A percentile compares a stretch with the other conserved stretches of the same genome.
These are phyloP conservation scores for Ogataea nitratoaversa DNA, from an alignment of 805 yeast species.

Conservation along the genomic window DNA sequence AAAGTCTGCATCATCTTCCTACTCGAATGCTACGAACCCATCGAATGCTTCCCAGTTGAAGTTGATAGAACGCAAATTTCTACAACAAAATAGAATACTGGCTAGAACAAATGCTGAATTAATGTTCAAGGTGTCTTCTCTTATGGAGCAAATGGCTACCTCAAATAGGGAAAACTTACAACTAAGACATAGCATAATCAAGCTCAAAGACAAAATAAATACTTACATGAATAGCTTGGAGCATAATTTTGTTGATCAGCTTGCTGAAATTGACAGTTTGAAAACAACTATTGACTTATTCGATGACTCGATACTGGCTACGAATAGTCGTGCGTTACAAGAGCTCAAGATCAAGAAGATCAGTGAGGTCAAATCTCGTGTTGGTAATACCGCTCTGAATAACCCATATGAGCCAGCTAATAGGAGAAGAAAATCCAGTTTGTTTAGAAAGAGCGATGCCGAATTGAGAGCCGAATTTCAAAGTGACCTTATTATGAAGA, in stretches of 20 bases:
- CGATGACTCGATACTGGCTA: background rate
- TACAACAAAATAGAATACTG: constrained; percentile 51
- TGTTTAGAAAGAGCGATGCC: constrained; percentile 1
- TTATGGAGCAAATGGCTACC: constrained; percentile 43
- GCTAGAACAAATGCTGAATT: constrained; percentile 56
- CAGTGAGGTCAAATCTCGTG: constrained; percentile 1
- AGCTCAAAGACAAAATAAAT: constrained; percentile 9
- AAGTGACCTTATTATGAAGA: constrained; percentile 10
- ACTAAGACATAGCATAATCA: constrained; percentile 20
- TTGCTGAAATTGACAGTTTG: constrained; percentile 8
- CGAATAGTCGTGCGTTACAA: background rate
- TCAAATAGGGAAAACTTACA: constrained; percentile 25
- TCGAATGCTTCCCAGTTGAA: constrained; percentile 12
- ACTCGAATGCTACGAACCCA: too few species aligned
- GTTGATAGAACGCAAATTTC: constrained; percentile 25
- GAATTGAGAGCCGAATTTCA: constrained; percentile 7
- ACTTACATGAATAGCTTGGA: constrained; percentile 8
- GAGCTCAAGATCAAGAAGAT: constrained; percentile 9
- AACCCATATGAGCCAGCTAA: constrained; percentile 2
- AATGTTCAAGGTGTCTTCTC: constrained; percentile 44
- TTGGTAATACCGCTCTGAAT: background rate
- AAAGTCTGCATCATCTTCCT: too few species aligned
- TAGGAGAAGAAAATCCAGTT: constrained; percentile 5
- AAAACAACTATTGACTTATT: constrained; percentile 9
- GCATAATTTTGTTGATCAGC: constrained; percentile 9